Conservation (phyloP, 441 rosid genomes). For the Populus tomentosa region DNA sequence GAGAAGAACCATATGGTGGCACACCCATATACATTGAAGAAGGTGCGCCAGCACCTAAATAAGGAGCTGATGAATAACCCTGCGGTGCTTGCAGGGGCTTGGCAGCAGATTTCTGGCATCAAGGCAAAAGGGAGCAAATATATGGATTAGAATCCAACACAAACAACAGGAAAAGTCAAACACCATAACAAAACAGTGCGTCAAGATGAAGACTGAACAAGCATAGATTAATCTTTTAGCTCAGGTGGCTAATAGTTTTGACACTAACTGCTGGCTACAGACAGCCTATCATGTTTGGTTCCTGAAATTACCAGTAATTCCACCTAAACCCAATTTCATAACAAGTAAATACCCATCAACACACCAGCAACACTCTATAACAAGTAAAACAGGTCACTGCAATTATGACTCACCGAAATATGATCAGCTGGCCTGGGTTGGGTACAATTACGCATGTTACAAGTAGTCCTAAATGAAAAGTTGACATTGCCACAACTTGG, state of each 20-base stretch:
- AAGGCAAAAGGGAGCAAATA: neutral
- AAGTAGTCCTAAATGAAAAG: slow-evolving; percentile 93
- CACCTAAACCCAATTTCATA: neutral
- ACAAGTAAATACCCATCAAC: neutral
- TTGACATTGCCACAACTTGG: slow-evolving; percentile 98
- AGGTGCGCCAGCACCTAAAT: slow-evolving; percentile 72
- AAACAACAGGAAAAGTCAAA: neutral
- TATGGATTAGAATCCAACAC: neutral
- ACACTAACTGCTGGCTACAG: neutral
- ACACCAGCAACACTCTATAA: neutral
- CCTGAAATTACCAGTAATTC: slow-evolving; percentile 1
- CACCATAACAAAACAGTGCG: neutral
- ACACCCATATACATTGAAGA: slow-evolving; percentile 83
- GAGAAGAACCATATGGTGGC: slow-evolving; percentile 81
- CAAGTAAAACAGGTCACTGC: neutral
- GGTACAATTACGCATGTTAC: slow-evolving; percentile 98
- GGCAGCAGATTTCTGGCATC: slow-evolving; percentile 67
- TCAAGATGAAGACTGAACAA: neutral
- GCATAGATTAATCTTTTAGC: neutral
- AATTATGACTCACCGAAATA: slow-evolving; percentile 44
- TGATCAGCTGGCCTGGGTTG: slow-evolving; percentile 97
- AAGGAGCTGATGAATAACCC: slow-evolving; percentile 67
- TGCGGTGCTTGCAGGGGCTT: slow-evolving; percentile 72
- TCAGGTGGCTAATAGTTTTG: neutral
- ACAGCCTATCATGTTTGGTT: neutral